Base-by-base conservation (phyloP, 306 rosid genomes). In the Castanea crenata region DNA sequence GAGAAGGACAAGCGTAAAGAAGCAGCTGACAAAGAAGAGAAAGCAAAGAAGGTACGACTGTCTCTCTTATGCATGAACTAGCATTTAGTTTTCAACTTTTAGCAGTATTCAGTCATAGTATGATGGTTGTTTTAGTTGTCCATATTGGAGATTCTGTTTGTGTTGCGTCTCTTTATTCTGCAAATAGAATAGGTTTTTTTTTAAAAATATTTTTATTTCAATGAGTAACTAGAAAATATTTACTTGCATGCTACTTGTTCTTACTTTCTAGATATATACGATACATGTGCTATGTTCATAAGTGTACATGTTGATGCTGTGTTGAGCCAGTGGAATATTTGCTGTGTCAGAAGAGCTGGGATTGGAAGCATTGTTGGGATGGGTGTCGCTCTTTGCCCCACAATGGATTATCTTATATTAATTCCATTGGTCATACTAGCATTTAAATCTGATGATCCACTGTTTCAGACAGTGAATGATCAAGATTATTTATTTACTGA, bases 1-100 rank as follows among this genome's bases (percentile, higher is more conserved):
- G 99, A 93, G 54, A 96, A 96, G 86, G 99, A 96, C 69, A 96
- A 86, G 80, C 94, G 92, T 78, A 96, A 87, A 76, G 99, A 96
- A 19, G 90, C 85, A 54, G 80, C 86, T 74, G 97, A 96, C 44
- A 96, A 90, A 85, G 98, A 96, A 74, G 98, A 96, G 79, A 96
- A 80, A 84, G 90, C 93, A 32, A 96, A 90, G 89, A 96, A 96
- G 95, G 99, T 96, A 1, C n/a, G 70, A n/a, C 18, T 73, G 35
- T 51, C 31, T 54, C 25, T 25, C 18, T 71, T 46, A 23, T 46
- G 57, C 23, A 18, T 18, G 72, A 34, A 19, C n/a, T 12, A 11
- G 15, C 15, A 49, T 11, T 14, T 67, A 10, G 41, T 29, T 34
- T 32, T 67, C 38, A 49, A 67, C 46, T 67, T 19, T 10, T 34